Base-by-base conservation (phyloP, 73 alveolate genomes). In the Blepharisma stoltei region DNA sequence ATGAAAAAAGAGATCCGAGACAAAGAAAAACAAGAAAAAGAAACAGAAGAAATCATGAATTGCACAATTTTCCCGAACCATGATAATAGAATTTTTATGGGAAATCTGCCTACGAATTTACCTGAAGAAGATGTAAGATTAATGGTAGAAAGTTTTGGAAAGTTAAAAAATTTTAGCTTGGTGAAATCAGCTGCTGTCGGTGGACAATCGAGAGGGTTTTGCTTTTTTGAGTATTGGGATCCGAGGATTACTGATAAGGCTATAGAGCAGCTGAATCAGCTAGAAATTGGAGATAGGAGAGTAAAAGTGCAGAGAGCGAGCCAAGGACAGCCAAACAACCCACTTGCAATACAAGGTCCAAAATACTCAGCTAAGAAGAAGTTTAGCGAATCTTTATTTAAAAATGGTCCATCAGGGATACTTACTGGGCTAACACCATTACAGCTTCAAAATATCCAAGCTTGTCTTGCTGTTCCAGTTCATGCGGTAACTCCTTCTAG, bases 181-280 rank as follows among this genome's bases (percentile, higher is more conserved):
- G 85, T 90, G 23, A 82, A 77, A 76, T 91, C 92, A 83, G 87
- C 82, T 43, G 76, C 83, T 46, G 87, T 85, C 77, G 82, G 86
- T 52, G 95, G 84, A 45, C 84, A 80, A 53, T 85, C 86, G 54
- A 77, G 88, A 86, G 95, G 97, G 4, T 86, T 83, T 70, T 84
- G 94, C 70, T 93, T 93, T 88, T 90, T 93, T 83, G 98, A 93
- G 79, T 93, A 93, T 82, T 88, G 81, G 55, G 85, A 83, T 71
- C 94, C 85, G 25, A 83, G 88, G 77, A 88, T 85, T 18, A 83
- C 92, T 37, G 96, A 93, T 55, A 93, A 87, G 68, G 97, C 98
- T 38, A 83, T 93, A 66, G 90, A 90, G 78, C 95, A 91, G 6
- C 81, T 93, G 43, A 92, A 93, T 70, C 88, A 87, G 43, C 70